phyloP scores from a whole-genome alignment of 371 early-diverging fungal genomes.

The Chytridium lagenaria region DNA sequence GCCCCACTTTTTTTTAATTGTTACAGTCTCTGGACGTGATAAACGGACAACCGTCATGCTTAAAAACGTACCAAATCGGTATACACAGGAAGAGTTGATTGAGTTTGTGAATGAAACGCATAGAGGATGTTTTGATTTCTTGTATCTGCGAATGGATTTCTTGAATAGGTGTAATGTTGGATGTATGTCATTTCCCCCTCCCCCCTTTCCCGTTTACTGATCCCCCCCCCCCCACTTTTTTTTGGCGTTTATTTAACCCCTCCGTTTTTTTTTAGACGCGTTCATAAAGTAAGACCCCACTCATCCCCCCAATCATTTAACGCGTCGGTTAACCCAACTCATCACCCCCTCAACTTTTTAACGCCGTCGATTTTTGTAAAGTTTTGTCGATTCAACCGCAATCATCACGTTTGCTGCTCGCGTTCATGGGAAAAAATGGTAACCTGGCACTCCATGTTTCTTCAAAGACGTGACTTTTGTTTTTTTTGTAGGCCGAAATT shows the following conservation, averaged over 20 bases:
- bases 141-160: conserved; percentile 93
- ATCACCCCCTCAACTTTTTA: no score
- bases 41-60: conserved; percentile 89
- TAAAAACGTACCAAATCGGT: conserved; percentile 83
- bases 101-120: conserved; percentile 81
- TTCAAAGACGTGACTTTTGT: not conserved
- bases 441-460: conserved; percentile 13
- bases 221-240: no score
- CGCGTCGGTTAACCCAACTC: no score
- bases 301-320: no score
- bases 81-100: conserved; percentile 73
- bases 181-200: no score
- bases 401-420: conserved; percentile 75
- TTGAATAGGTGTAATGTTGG: conserved; percentile 64
- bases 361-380: not conserved
- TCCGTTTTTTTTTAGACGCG: conserved; percentile 70
- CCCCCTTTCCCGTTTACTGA: no score
- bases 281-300: conserved; percentile 74
- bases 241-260: not conserved
- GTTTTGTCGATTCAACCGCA: conserved; percentile 68
- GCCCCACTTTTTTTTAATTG: not conserved
- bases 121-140: conserved; percentile 68
- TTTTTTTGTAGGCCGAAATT: conserved; percentile 68
- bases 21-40: conserved; percentile 58
- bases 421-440: conserved; percentile 84